phyloP scores from a whole-genome alignment of 202 grass and related monocot genomes.

The Carex arenaria region DNA sequence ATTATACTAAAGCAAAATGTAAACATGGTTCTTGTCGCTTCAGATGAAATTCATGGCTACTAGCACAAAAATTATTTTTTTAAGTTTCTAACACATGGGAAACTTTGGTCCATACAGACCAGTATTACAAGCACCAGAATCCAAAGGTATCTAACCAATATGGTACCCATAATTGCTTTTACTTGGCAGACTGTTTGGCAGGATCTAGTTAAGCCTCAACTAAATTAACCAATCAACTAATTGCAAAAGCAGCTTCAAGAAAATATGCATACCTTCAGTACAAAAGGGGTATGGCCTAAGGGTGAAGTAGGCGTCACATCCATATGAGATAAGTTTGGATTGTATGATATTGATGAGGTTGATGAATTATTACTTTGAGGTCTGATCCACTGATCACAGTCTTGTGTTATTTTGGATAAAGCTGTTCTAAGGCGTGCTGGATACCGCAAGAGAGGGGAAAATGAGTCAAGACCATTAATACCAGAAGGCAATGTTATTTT shows the following conservation, averaged over 20 bases:
- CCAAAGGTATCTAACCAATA: not conserved
- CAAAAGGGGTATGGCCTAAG: slow-evolving; percentile 66
- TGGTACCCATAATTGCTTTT: not conserved
- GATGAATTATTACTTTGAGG: slow-evolving; percentile 52
- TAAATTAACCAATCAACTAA: not conserved
- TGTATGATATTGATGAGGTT: slow-evolving; percentile 56
- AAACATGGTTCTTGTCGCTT: not conserved
- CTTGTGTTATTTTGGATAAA: slow-evolving; percentile 95
- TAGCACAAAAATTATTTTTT: not conserved
- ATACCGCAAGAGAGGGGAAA: slow-evolving; percentile 20
- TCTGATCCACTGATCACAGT: slow-evolving; percentile 95
- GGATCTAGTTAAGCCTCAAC: not conserved
- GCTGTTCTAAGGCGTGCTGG: slow-evolving; percentile 74
- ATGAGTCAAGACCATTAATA: not conserved
- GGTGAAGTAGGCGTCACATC: slow-evolving; percentile 89
- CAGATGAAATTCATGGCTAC: not conserved
- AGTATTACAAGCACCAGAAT: not conserved
- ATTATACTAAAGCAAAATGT: not conserved
- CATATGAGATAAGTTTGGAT: slow-evolving; percentile 56
- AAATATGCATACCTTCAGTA: slow-evolving; percentile 59
- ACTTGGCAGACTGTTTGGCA: not conserved
- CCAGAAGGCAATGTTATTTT: not conserved
- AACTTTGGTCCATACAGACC: not conserved
- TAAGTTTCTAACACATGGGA: not conserved
- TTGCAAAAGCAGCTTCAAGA: slow-evolving; percentile 27